Conservation (phyloP, 2,329 filamentous ascomycete species). For the Claviceps digitariae region DNA sequence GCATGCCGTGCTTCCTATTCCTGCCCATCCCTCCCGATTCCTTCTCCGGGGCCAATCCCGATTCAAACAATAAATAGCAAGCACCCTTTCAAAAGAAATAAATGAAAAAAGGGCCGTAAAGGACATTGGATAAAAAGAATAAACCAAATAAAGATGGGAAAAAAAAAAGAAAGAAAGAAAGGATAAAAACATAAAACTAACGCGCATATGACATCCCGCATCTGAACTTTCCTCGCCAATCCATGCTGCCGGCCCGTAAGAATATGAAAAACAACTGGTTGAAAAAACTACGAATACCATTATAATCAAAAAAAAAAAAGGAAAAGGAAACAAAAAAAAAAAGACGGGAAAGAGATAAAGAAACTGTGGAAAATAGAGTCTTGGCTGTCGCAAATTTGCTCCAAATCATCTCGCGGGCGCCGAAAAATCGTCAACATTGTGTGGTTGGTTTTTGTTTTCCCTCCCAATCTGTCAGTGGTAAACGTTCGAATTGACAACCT, state of each 20-base stretch:
- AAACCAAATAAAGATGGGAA: neutral
- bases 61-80: neutral
- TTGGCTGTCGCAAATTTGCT: neutral
- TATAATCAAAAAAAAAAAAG: neutral
- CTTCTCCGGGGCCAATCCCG: no score
- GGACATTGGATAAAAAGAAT: neutral
- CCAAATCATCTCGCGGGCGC: conserved; percentile 7
- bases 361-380: neutral
- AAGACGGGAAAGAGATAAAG: neutral
- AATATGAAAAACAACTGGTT: neutral
- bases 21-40: neutral
- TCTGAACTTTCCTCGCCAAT: conserved; percentile 3
- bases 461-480: neutral
- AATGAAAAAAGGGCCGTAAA: neutral
- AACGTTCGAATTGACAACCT: neutral
- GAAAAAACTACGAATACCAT: neutral
- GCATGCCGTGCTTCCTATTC: neutral
- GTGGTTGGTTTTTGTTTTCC: neutral
- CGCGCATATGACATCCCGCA: conserved; percentile 1
- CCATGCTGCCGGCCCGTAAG: conserved; percentile 6
- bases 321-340: neutral
- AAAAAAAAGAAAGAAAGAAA: neutral
- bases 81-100: neutral
- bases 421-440: conserved; percentile 1
- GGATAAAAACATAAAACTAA: neutral